Base-by-base conservation (phyloP, 148 eudicot genomes). In the Amaranthus hypochondriacus region DNA sequence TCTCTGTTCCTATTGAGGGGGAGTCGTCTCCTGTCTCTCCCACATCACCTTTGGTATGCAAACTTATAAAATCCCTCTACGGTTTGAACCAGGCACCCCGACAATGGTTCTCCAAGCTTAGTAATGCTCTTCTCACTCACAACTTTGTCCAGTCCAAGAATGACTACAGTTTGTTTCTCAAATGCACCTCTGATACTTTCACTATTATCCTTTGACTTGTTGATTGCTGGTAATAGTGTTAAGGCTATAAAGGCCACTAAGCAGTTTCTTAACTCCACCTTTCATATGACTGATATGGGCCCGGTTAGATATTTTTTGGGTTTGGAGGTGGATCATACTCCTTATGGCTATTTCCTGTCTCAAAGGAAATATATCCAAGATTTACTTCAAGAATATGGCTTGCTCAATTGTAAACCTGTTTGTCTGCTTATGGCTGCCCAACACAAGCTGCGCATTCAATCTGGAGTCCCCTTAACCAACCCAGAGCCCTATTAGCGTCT, bases 271-370 rank as follows among this genome's bases (percentile, higher is more conserved):
- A 11, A 18, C 0, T 4, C 5, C 0, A 5, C 43, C 0, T 69
- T 69, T 15, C 28, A 43, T 2, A 69, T 69, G 9, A 69, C 28
- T 5, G 72, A 69, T 3, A 3, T 69, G 2, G 60, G 72, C 0
- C 18, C 60, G 9, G 14, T 69, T 9, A 69, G 55, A 39, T 69
- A 69, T 10, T 69, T 52, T 5, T n/a, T 69, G 2, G 72, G 59
- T 2, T 9, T 69, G 1, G 59, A 53, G 9, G 47, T 55, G 2
- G 72, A 56, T 9, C 2, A 15, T 4, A 4, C 21, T 7, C 14
- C 42, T 3, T 0, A 46, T 46, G 53, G 52, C 3, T 2, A 50
- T 7, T 68, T 50, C 52, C 7, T 55, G 4, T 43, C 48, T 14
- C 62, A 28, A 13, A 21, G 50, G 3, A 71, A 71, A 7, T 55